Evolutionary conservation across 768 basidiomycete genomes (phyloP), one percentile per base, ranked within the genome.

Genomic region (Tulasnella calospora): DNA sequence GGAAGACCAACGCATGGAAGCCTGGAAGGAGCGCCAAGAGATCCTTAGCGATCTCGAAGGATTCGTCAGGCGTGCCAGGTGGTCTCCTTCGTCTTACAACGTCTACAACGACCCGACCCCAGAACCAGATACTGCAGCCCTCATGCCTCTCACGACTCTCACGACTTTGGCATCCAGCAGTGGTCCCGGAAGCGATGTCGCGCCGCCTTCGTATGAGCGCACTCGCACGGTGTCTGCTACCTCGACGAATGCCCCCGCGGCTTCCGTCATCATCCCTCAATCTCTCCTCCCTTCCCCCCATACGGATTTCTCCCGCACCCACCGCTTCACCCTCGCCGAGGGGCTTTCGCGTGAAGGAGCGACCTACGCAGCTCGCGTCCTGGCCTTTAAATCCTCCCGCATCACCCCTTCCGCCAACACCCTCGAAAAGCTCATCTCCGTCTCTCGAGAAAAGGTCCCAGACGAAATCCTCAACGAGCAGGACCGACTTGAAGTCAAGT

Each of bases 381-480:
- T 79, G 67, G 35, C 41, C 78, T 74, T 79, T 73, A 72, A 74
- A 30, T 33, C 77, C 6, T 33, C 71, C 13, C 57, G 79, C 41
- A 61, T 70, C 41, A 75, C 88, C 40, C 85, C 88, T 13, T 90
- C 94, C 17, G 93, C 94, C n/a, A 94, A 92, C 82, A 88, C 88
- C 0, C 86, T 96, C 33, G 95, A 97, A 83, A 92, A 88, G 81
- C 86, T 96, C 70, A 96, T 97, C 82, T 33, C 75, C 36, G 75
- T 76, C 7, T 55, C 47, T 51, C 47, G 75, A 19, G 95, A 95
- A 82, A 86, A 89, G 71, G 91, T 97, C 44, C 95, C 95, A 0
- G 95, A 96, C 72, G 89, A 90, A 80, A 85, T 96, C 7, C 86
- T 97, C 27, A 94, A 96, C 81, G 94, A 95, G 81, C 95, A 96